These are phyloP conservation scores for Plantago elongata DNA, from an alignment of 257 asterid genomes.

Conservation along the genomic window DNA sequence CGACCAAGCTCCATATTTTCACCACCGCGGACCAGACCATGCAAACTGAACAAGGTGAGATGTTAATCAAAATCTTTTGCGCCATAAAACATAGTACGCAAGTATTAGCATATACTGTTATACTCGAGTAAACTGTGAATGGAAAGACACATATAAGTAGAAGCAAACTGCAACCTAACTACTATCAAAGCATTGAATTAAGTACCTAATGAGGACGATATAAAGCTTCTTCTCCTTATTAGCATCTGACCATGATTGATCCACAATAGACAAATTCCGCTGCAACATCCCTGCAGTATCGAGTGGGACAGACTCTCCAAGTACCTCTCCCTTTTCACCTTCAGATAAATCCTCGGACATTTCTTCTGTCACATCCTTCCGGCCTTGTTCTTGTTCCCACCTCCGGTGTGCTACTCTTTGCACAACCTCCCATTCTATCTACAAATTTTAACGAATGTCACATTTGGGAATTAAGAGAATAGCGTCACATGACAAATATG, in stretches of 20 bases:
- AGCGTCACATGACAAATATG: no score
- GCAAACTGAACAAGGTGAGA: conserved; percentile 44
- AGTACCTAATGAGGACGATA: conserved; percentile 63
- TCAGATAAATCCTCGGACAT: conserved; percentile 80
- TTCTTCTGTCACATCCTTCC: conserved; percentile 68
- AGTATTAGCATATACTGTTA: no score
- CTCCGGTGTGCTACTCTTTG: conserved; percentile 51
- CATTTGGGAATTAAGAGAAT: no score
- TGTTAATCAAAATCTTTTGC: conserved; percentile 11
- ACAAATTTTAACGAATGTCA: not conserved
- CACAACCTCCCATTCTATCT: conserved; percentile 66
- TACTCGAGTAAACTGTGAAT: no score
- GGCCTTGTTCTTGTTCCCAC: conserved; percentile 72
- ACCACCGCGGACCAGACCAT: conserved; percentile 86
- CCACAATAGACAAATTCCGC: conserved; percentile 48
- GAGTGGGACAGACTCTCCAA: conserved; percentile 42
- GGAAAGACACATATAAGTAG: no score
- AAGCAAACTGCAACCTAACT: no score
- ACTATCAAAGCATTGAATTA: no score
- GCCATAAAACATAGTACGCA: no score
- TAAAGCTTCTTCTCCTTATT: conserved; percentile 67
- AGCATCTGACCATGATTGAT: conserved; percentile 51
- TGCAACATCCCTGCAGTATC: conserved; percentile 54
- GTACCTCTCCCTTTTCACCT: conserved; percentile 64
- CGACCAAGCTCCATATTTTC: conserved; percentile 96